These are phyloP conservation scores for Pugionium cornutum DNA, from an alignment of 345 rosid genomes.

Conservation along the genomic window DNA sequence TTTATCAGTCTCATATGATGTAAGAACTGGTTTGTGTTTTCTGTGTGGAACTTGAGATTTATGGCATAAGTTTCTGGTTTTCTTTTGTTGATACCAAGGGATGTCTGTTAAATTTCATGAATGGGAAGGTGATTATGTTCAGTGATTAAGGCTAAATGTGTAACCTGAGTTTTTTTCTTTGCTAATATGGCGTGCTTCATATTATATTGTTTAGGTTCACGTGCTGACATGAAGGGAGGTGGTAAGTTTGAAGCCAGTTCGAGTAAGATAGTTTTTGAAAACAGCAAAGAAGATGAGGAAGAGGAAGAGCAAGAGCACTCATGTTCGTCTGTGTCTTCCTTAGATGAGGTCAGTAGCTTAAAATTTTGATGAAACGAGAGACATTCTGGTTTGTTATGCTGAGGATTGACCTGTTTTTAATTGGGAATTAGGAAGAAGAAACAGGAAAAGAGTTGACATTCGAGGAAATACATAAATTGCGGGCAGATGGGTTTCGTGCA, in stretches of 20 bases:
- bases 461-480: constrained; percentile 72
- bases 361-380: not conserved
- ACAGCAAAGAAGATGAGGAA: constrained; percentile 34
- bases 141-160: no score
- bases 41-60: no score
- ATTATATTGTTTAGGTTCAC: constrained; percentile 1
- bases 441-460: constrained; percentile 70
- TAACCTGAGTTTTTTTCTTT: no score
- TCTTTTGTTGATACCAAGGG: no score
- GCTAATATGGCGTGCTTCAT: not conserved
- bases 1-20: no score
- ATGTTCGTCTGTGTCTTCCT: constrained; percentile 34
- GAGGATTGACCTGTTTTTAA: not conserved
- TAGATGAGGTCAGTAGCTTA: constrained; percentile 35
- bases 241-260: constrained; percentile 32
- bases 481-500: constrained; percentile 68
- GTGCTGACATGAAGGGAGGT: constrained; percentile 28
- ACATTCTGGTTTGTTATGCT: not conserved
- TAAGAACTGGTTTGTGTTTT: no score
- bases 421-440: constrained; percentile 55
- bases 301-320: constrained; percentile 26
- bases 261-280: constrained; percentile 35
- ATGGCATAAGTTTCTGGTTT: no score
- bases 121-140: no score
- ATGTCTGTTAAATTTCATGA: no score